phyloP scores from a whole-genome alignment of 2,329 filamentous ascomycete species.

The Xylariaceae sp. region DNA sequence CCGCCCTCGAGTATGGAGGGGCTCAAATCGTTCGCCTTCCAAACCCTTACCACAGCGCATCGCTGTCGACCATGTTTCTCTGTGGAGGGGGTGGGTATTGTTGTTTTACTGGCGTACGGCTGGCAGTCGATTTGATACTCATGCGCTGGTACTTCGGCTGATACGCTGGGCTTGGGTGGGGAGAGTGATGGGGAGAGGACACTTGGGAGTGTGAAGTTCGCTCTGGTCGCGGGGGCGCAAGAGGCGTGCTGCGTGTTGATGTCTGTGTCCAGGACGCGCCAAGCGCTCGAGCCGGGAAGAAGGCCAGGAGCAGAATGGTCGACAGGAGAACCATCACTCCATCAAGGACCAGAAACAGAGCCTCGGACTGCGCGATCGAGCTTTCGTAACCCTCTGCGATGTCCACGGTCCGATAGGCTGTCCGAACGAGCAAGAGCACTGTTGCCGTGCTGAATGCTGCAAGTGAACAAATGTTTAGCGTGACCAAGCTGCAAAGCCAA shows the following conservation, averaged over 20 bases:
- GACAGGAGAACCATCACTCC: slow-evolving; percentile 22
- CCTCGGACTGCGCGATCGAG: slow-evolving; percentile 20
- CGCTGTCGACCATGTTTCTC: slow-evolving; percentile 24
- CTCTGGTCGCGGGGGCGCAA: slow-evolving; percentile 12
- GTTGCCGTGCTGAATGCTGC: slow-evolving; percentile 18
- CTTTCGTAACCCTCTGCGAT: slow-evolving; percentile 20
- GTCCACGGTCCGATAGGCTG: slow-evolving; percentile 22
- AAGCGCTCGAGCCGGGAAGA: slow-evolving; percentile 24
- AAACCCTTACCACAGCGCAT: slow-evolving; percentile 24
- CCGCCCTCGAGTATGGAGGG: too few relatives aligned
- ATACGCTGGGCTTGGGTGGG: slow-evolving; percentile 11
- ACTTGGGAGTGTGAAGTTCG: slow-evolving; percentile 14
- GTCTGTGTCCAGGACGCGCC: slow-evolving; percentile 13
- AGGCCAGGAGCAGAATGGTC: slow-evolving; percentile 14
- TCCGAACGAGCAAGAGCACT: slow-evolving; percentile 19
- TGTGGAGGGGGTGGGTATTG: slow-evolving; percentile 5
- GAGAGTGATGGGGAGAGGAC: slow-evolving; percentile 10
- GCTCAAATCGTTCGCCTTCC: too few relatives aligned
- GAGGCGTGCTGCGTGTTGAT: slow-evolving; percentile 8
- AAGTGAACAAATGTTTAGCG: slow-evolving; percentile 3
- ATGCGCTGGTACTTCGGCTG: slow-evolving; percentile 10
- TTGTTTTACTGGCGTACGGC: slow-evolving; percentile 5
- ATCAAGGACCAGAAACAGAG: slow-evolving; percentile 23
- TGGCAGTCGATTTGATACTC: slow-evolving; percentile 10
- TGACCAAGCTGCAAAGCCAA: neutral